Base-by-base conservation (phyloP, 345 rosid species). In the Trapa incisa region DNA sequence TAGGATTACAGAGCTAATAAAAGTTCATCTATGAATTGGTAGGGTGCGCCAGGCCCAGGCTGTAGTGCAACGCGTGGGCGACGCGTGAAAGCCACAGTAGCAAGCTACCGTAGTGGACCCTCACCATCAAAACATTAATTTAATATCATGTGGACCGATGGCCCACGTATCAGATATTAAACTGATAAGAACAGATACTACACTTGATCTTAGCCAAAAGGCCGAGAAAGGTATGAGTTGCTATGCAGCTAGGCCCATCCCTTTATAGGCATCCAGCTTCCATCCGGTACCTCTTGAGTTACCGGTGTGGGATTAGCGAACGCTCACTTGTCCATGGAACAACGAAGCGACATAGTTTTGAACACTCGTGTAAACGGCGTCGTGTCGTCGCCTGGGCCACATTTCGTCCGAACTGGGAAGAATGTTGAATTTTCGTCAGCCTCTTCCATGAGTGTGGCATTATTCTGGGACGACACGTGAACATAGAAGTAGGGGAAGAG, bases 171-270 rank as follows among this genome's bases (percentile, higher is more conserved):
- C 86, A 80, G 74, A 82, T 82, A 84, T 82, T 84, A 78, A 82
- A 82, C 80, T 82, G 82, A 80, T 82, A 84, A 84, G 79, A 80
- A 78, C 79, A 80, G 81, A 82, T 84, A 80, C 83, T 80, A 80
- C 83, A 80, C 83, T 80, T 82, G 85, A 82, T 84, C 84, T 80
- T 80, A 84, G 83, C 84, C 82, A 80, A 82, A 81, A 82, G 85
- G 85, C 88, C 84, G 84, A 84, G 83, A 80, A 84, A 79, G 83
- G 82, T 80, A 82, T 80, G 82, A 1, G 0, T 50, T 16, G 22
- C 2, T 0, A 50, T 0, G n/a, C 22, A 6, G 6, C 56, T 3
- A 22, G 56, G 22, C 56, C 22, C 56, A 15, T 50, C 22, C 0
- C 2, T 50, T 15, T 50, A 50, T 50, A 50, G 17, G 4, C 16